phyloP scores from a whole-genome alignment of 2,329 filamentous ascomycete genomes.

The Colletotrichum gloeosporioides region DNA sequence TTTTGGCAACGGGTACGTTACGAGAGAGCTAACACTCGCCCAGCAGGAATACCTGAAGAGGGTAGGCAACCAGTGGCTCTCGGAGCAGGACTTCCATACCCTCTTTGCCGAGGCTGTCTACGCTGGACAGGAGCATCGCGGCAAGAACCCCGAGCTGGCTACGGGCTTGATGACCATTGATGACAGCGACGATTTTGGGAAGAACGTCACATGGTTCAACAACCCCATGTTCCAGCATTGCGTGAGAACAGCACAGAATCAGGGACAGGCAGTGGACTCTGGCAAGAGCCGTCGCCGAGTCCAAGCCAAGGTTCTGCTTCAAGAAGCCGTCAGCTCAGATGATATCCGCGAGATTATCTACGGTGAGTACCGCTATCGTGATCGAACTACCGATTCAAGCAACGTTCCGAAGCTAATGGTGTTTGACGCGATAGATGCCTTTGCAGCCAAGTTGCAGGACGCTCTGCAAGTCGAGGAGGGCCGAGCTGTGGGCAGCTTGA shows the following conservation, averaged over 20 bases:
- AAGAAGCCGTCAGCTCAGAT: neutral
- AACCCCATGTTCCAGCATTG: neutral
- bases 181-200: neutral
- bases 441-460: neutral
- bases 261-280: neutral
- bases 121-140: slow-evolving; percentile 28
- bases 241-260: neutral
- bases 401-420: neutral
- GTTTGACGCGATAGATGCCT: neutral
- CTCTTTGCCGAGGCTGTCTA: slow-evolving; percentile 47
- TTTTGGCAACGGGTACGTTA: slow-evolving; percentile 46
- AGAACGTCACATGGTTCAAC: neutral
- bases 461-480: neutral
- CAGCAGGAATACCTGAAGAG: neutral
- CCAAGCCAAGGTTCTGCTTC: neutral
- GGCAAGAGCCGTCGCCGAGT: neutral
- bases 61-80: slow-evolving; percentile 13
- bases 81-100: slow-evolving; percentile 40
- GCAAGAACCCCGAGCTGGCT: neutral
- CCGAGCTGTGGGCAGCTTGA: neutral
- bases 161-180: neutral
- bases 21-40: slow-evolving; percentile 7
- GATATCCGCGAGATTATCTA: neutral
- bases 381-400: neutral
- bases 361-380: neutral